Evolutionary conservation across 2,329 filamentous ascomycete genomes (phyloP), one percentile per base, ranked within the genome.

Genomic region (Nothophaeocryptopus gaeumannii): DNA sequence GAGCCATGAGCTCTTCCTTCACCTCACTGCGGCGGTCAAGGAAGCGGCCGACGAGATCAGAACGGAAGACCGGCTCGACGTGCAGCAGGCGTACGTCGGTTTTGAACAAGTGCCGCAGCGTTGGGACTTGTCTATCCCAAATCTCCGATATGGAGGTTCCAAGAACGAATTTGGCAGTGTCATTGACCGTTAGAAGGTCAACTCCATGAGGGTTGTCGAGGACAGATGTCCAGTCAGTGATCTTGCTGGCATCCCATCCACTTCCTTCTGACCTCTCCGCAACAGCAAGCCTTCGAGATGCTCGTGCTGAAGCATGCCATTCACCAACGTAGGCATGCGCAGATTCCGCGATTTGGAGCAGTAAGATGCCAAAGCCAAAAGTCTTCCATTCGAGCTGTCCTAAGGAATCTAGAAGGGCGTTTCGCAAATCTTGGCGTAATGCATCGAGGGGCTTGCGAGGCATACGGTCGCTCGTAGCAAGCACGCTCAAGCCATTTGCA

Each of bases 41-140:
- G 38, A 57, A 57, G 8, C 34, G 20, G 5, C 13, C 14, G 5
- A 54, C 54, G 10, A 57, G 40, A n/a, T 57, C 48, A 5, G 47
- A 16, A 20, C 54, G 54, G 31, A 57, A 57, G 10, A 57, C 54
- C 1, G 54, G 48, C 35, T 57, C 54, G 3, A 57, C 54, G 26
- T 57, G 54, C 29, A 54, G 14, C 5, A 57, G 39, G 10, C 54
- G 51, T 8, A 52, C 35, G 8, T 47, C 34, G 20, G 20, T 26
- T 26, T 26, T 26, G 20, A 26, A 26, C 3, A 26, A 26, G 20
- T 26, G 20, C 3, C 20, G 20, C 20, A 26, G 20, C 20, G 7
- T 26, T 26, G 3, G 20, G 3, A 26, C 20, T 7, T 26, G 20
- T 26, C 20, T 7, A 8, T 41, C 26, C 10, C 41, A 38, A 11